Conservation (phyloP, 345 rosid genomes). For the Euphorbia tirucalli region DNA sequence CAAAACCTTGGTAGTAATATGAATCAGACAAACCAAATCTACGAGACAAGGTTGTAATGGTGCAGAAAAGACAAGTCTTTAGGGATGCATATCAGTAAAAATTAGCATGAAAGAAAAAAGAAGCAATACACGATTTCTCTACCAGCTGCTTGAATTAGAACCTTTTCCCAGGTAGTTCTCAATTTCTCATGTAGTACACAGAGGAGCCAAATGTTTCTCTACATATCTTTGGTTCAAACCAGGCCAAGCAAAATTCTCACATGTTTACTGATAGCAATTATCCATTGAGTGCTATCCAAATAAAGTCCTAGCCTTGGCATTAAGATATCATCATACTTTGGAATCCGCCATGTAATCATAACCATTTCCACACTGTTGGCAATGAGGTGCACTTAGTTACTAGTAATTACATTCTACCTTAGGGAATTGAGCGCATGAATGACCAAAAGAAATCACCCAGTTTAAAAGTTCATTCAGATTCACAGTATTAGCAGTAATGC, state of each 20-base stretch:
- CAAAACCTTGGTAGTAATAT: background rate
- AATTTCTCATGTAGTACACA: background rate
- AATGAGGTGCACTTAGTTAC: background rate
- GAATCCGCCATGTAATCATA: background rate
- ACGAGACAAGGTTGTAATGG: background rate
- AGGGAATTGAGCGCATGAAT: background rate
- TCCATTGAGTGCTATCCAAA: background rate
- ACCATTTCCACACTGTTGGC: background rate
- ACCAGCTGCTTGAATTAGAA: background rate
- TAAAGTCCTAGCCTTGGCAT: background rate
- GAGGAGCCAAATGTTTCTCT: background rate
- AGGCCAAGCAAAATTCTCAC: background rate
- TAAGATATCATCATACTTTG: background rate
- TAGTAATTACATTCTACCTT: background rate
- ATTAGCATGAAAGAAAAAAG: background rate
- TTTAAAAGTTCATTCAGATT: background rate
- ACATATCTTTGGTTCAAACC: too few relatives aligned
- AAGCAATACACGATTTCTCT: background rate
- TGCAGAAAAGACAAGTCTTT: background rate
- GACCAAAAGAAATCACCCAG: background rate
- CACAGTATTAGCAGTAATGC: background rate
- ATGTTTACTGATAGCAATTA: background rate
- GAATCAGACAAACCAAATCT: background rate
- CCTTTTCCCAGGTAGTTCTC: background rate
- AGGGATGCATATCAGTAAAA: background rate